Evolutionary conservation across 768 basidiomycete species (phyloP).

Genomic region (Neoboletus subvelutipes): DNA sequence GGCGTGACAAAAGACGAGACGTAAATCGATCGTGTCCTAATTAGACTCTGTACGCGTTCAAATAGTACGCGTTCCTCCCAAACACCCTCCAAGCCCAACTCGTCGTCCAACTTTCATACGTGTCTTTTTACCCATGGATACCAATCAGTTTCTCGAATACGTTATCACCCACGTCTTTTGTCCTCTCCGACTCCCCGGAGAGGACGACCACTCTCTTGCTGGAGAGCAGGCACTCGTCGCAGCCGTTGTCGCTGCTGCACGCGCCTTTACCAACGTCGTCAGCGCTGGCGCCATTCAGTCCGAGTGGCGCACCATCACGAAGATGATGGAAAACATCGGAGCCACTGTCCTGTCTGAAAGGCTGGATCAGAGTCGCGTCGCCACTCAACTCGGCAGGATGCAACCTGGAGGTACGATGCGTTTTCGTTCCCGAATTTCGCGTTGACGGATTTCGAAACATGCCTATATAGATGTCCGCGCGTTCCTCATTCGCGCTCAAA

Average conservation of each 20-base stretch:
- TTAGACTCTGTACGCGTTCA: too few relatives aligned
- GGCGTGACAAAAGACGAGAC: too few relatives aligned
- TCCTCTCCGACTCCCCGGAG: slow-evolving; percentile 39
- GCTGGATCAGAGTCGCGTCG: not conserved
- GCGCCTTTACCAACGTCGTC: not conserved
- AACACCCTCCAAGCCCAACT: not conserved
- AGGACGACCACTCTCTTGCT: slow-evolving; percentile 26
- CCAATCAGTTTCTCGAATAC: slow-evolving; percentile 17
- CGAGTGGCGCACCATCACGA: slow-evolving; percentile 9
- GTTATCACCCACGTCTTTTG: slow-evolving; percentile 41
- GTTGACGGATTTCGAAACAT: not conserved
- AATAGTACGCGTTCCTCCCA: too few relatives aligned
- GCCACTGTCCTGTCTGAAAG: slow-evolving; percentile 8
- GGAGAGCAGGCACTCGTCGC: slow-evolving; percentile 30
- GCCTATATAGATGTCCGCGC: slow-evolving; percentile 37
- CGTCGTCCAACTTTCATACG: too few relatives aligned
- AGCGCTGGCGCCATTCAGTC: not conserved
- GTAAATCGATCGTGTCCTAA: too few relatives aligned
- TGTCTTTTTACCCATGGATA: too few relatives aligned
- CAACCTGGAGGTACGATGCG: slow-evolving; percentile 18
- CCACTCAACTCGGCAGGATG: slow-evolving; percentile 20
- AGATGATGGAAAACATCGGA: slow-evolving; percentile 26
- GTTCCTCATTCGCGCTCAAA: slow-evolving; percentile 44
- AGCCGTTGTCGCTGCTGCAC: slow-evolving; percentile 19
- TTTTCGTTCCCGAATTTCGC: not conserved